Conservation (phyloP, 805 yeast species). For the Saturnispora hagleri region DNA sequence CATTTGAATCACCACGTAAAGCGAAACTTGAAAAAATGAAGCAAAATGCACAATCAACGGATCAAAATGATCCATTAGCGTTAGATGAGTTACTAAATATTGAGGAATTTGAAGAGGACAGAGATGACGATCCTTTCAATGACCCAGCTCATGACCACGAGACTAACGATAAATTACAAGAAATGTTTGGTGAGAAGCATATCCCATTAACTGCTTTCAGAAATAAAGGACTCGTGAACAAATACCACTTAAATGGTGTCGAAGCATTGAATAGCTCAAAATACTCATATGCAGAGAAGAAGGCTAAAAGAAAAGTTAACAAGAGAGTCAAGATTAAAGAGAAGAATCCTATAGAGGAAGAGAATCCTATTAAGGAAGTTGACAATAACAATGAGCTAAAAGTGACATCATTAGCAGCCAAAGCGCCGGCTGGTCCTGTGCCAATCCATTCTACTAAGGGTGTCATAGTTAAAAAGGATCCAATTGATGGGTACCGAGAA, state of each 20-base stretch:
- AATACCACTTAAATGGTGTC: slow-evolving; percentile 5
- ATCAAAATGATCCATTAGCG: slow-evolving; percentile 19
- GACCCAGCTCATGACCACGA: slow-evolving; percentile 11
- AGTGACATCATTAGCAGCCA: not conserved
- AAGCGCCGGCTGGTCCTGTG: slow-evolving; percentile 1
- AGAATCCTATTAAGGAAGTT: not conserved
- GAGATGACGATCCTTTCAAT: slow-evolving; percentile 12
- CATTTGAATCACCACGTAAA: slow-evolving; percentile 22
- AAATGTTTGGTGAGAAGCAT: slow-evolving; percentile 30
- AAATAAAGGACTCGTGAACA: slow-evolving; percentile 49
- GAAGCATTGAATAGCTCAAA: slow-evolving; percentile 2
- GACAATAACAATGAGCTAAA: not conserved
- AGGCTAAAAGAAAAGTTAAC: not conserved
- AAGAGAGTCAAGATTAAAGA: slow-evolving; percentile 1
- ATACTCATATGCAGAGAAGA: not conserved
- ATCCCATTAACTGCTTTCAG: slow-evolving; percentile 88
- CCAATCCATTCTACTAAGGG: not conserved
- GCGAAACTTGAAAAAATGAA: slow-evolving; percentile 17
- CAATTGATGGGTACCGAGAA: not conserved
- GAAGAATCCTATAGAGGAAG: not conserved
- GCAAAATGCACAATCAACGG: not conserved
- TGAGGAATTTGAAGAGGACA: slow-evolving; percentile 66
- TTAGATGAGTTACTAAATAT: slow-evolving; percentile 81
- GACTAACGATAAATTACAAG: slow-evolving; percentile 6
- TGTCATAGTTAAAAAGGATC: not conserved